Evolutionary conservation across 2,329 filamentous ascomycete species (phyloP), one percentile per base, ranked within the genome.

Genomic region (Graphium sp.): DNA sequence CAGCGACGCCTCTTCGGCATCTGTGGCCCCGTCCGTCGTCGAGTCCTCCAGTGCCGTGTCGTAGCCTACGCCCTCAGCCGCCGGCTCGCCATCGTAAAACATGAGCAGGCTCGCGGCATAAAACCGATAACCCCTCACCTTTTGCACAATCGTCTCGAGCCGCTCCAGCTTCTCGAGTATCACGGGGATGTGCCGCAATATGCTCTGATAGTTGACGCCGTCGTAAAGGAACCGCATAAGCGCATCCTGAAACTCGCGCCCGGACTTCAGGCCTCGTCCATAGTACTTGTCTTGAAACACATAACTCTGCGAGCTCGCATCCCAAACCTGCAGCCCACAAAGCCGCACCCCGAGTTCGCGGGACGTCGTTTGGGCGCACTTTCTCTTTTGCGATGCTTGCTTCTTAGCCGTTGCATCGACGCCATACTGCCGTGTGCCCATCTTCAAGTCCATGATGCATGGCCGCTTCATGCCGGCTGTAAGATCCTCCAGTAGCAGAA

Each of bases 241-340:
- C 0, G 85, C 85, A 34, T 78, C 72, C 45, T 92, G 81, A 43
- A 98, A 95, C 45, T 95, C 82, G 4, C 66, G 62, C 3, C 89
- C 89, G 3, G 79, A 83, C 49, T 85, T 85, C 19, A 98, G 59
- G 40, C 82, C 73, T 30, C 89, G 77, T 2, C 89, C 89, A 46
- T 83, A 93, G 50, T 98, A 98, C 52, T 98, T 98, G 63, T 98
- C 89, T 47, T 92, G 80, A 46, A 95, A 98, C n/a, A 85, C 62
- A 45, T 93, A 94, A 26, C 70, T 74, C 44, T 91, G 73, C 20
- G 73, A 76, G 38, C 74, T 74, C 14, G 74, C 75, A 45, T 95
- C 87, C 83, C 87, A 98, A 2, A 92, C 83, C 48, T 98, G 89
- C 56, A 98, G 75, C 5, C 89, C 89, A 46, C 89, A 98, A 5